These are phyloP conservation scores for Blastocrithidia nonstop DNA, from an alignment of 208 protist species.

Conservation along the genomic window DNA sequence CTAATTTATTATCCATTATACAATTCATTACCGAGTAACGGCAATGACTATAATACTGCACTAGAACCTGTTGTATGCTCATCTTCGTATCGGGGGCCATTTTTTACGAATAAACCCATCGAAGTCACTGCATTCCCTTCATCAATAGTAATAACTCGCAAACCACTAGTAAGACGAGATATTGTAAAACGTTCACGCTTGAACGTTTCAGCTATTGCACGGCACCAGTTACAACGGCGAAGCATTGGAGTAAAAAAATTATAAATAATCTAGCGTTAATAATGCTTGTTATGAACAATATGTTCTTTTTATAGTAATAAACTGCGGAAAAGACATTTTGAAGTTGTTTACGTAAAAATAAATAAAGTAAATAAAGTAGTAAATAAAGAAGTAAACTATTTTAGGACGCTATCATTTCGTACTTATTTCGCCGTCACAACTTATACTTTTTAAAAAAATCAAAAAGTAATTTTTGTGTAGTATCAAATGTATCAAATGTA, in stretches of 20 bases:
- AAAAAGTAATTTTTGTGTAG: no score
- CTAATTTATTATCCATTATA: conserved; percentile 37
- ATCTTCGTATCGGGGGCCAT: conserved; percentile 73
- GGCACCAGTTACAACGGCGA: conserved; percentile 9
- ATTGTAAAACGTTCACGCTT: conserved; percentile 52
- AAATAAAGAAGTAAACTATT: no score
- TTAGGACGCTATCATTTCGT: no score
- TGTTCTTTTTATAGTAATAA: not conserved
- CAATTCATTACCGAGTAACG: conserved; percentile 43
- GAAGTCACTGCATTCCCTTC: conserved; percentile 69
- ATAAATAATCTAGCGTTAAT: not conserved
- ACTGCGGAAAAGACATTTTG: not conserved
- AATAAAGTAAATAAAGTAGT: no score
- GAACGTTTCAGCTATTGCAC: conserved; percentile 28
- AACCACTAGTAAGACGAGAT: conserved; percentile 53
- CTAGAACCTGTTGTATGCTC: conserved; percentile 30
- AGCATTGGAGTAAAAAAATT: conserved; percentile 18
- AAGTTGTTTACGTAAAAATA: no score
- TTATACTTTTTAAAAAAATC: no score
- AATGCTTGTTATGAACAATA: not conserved
- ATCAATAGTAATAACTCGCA: conserved; percentile 75
- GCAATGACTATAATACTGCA: conserved; percentile 64
- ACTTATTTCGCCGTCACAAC: no score
- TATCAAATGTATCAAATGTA: no score
- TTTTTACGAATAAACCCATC: conserved; percentile 75